Percentiles rank a stretch among this genome's conserved stretches.
Conservation (phyloP, 2,329 filamentous ascomycete species). For the Fusarium xylarioides region DNA sequence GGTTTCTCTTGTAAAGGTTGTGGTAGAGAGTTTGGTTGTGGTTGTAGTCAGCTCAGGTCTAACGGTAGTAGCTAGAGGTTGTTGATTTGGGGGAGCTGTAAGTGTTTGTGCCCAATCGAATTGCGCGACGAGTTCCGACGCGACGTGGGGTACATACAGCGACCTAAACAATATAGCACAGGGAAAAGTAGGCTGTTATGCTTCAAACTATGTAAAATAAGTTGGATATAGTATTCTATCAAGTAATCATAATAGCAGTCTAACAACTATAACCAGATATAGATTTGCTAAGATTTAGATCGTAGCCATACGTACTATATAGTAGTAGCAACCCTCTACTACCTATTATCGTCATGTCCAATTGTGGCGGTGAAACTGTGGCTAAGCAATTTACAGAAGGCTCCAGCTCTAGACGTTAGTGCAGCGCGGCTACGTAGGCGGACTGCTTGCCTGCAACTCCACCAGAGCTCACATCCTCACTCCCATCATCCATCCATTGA, state of each 20-base stretch:
- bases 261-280: background rate
- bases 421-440: constrained; percentile 49
- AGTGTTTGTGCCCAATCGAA: constrained; percentile 43
- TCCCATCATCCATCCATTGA: constrained; percentile 23
- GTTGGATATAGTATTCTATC: too few relatives aligned
- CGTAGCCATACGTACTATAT: background rate
- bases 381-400: constrained; percentile 15
- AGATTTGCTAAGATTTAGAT: background rate
- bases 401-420: constrained; percentile 10
- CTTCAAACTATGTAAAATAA: background rate
- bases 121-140: constrained; percentile 32
- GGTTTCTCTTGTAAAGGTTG: background rate
- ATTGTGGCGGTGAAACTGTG: constrained; percentile 36
- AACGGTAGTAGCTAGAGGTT: background rate
- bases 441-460: constrained; percentile 51
- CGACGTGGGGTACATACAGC: constrained; percentile 38
- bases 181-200: background rate
- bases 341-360: background rate
- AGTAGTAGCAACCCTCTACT: background rate
- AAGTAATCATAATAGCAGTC: background rate
- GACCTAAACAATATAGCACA: background rate
- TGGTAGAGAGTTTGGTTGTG: background rate
- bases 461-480: constrained; percentile 41
- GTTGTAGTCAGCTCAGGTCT: background rate
- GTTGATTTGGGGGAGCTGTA: constrained; percentile 33